Base-by-base conservation (phyloP, 2,329 filamentous ascomycete genomes). In the Pseudogymnoascus sp. region DNA sequence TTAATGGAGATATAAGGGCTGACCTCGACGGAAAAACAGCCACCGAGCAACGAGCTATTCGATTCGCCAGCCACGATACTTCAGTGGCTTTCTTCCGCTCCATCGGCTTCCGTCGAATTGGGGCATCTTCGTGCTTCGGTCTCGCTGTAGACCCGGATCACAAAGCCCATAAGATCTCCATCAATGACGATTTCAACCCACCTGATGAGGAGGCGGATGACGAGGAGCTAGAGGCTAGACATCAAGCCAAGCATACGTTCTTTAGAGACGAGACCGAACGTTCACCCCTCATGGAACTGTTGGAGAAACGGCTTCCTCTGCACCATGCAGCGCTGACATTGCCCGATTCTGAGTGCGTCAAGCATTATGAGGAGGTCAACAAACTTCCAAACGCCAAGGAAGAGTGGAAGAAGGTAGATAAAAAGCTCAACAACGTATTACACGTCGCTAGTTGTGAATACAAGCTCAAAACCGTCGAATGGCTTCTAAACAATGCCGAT, bases 41-140 rank as follows among this genome's bases (percentile, higher is more conserved):
- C 62, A 64, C 62, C 65, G 66, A 70, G 28, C 53, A 66, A 62
- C 22, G 46, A 28, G 56, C 50, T 41, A 59, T 70, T 65, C 59
- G 59, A 31, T 28, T 63, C 12, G 43, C 59, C 43, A 60, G 64
- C 63, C 14, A 61, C n/a, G 61, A 68, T 62, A 60, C 59, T 53
- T 65, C 69, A 24, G 60, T 64, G 22, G 64, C 60, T 31, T 75
- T 75, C 56, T 72, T 65, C 56, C 66, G 68, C 24, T 66, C 70
- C 14, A 38, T 74, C 35, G 73, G 73, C 7, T 75, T 74, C 64
- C 70, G 72, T 60, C 67, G 72, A 50, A 68, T 76, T 50, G 74
- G 74, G 8, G 69, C 67, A 24, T 73, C 73, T 2, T 43, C 38
- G n/a, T 74, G 68, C 65, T 73, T 74, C 40, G 72, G 71, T 37